Base-by-base conservation (phyloP, 352 stramenopile species). In the Pythium biforme region DNA sequence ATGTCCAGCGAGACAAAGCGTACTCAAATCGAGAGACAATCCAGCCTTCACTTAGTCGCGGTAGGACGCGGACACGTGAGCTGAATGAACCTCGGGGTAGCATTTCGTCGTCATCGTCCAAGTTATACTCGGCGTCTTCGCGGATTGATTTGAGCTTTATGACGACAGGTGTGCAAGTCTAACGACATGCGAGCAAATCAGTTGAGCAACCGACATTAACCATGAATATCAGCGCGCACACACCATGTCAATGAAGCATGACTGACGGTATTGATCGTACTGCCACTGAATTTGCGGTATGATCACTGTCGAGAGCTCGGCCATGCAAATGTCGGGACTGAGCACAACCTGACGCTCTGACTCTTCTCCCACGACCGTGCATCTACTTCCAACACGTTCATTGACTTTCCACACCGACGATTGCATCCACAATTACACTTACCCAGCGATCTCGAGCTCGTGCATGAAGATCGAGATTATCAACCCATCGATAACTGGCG, bases 141-240 rank as follows among this genome's bases (percentile, higher is more conserved):
- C 64, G 64, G n/a, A 77, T 66, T 14, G 70, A 74, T 26, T 50
- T 64, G 26, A 81, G 55, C 25, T 62, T 72, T 67, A 78, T 77
- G 7, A 74, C 52, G 10, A 65, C 59, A 29, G 73, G 70, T 14
- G 66, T 68, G 40, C 70, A 81, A 20, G 69, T 62, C 70, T 76
- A 51, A 50, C 12, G 17, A 47, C 6, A 41, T 55, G 49, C 3
- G 10, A 14, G 19, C 12, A 41, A 33, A 26, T 47, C n/a, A 14
- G 29, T 37, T 43, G 14, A 43, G 17, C 37, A 43, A n/a, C 6
- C 37, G 5, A 43, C 34, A n/a, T 19, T n/a, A 14, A 17, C 37
- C 37, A 43, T 20, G 17, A 43, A 37, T 7, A 29, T 64, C 46
- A 2, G 27, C 51, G 26, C 22, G 19, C 25, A 43, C 31, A 17